Percentiles rank a stretch among this genome's conserved stretches.
These are phyloP conservation scores for Arabis hirsuta DNA, from an alignment of 345 rosid species.

Conservation along the genomic window DNA sequence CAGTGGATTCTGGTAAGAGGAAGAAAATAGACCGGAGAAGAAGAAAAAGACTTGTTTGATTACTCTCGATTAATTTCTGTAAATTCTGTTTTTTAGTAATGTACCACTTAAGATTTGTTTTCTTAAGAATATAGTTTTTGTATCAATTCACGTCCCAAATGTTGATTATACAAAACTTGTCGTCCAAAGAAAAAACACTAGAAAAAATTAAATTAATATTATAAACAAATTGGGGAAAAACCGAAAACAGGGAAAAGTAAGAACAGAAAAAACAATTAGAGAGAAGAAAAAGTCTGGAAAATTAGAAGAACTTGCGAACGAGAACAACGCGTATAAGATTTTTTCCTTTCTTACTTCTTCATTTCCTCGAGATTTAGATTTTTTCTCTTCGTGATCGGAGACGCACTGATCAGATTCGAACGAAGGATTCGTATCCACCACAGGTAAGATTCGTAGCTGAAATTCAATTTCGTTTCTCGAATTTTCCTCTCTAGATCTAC, in stretches of 20 bases:
- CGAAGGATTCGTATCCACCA: background rate
- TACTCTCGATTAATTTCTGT: no score
- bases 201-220: background rate
- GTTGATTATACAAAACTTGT: no score
- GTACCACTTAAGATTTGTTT: no score
- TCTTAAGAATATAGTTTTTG: no score
- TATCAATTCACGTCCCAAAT: no score
- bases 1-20: no score
- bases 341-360: background rate
- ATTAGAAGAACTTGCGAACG: conserved; percentile 26
- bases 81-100: no score
- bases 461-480: conserved; percentile 16
- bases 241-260: conserved; percentile 12
- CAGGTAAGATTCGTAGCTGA: conserved; percentile 38
- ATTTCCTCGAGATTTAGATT: conserved; percentile 26
- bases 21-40: no score
- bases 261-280: conserved; percentile 6
- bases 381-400: conserved; percentile 31
- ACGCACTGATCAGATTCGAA: conserved; percentile 36
- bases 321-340: conserved; percentile 30
- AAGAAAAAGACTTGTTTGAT: no score
- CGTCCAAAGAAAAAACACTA: no score
- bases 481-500: conserved; percentile 41
- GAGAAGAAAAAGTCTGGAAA: conserved; percentile 41
- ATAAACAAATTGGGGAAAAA: conserved; percentile 13